Conservation (phyloP, 208 protist species). For the Trypanosoma melophagium region DNA sequence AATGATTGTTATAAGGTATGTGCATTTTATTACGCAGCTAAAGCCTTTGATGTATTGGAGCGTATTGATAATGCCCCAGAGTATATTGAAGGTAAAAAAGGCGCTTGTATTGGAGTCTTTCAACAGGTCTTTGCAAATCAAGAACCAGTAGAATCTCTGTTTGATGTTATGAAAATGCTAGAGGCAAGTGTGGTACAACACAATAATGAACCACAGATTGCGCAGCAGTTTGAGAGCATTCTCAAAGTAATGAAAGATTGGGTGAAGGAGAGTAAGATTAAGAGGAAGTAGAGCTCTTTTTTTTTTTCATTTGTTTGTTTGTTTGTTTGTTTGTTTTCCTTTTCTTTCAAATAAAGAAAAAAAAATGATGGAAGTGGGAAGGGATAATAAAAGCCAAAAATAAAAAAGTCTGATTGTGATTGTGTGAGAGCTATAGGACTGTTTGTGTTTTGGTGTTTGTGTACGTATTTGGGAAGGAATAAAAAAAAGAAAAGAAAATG, state of each 20-base stretch:
- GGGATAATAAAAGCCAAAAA: neutral
- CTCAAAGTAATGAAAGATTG: slow-evolving; percentile 92
- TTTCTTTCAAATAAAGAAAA: neutral
- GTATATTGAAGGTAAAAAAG: slow-evolving; percentile 96
- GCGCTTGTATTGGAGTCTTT: slow-evolving; percentile 95
- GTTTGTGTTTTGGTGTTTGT: slow-evolving; percentile 11
- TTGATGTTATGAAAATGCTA: slow-evolving; percentile 94
- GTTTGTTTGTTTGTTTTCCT: slow-evolving; percentile 9
- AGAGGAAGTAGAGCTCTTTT: slow-evolving; percentile 38
- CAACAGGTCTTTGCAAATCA: slow-evolving; percentile 94
- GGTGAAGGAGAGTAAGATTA: slow-evolving; percentile 89
- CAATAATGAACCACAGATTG: slow-evolving; percentile 43
- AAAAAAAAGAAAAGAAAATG: neutral
- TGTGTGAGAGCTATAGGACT: neutral
- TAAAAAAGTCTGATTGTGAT: neutral
- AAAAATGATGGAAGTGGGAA: neutral
- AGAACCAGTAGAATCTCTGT: slow-evolving; percentile 79
- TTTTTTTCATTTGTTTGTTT: slow-evolving; percentile 5
- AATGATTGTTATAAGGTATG: slow-evolving; percentile 97
- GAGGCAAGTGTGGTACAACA: slow-evolving; percentile 82
- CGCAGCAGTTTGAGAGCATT: slow-evolving; percentile 86
- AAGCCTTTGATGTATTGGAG: slow-evolving; percentile 97
- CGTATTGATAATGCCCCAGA: slow-evolving; percentile 93
- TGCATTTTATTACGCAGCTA: slow-evolving; percentile 95
- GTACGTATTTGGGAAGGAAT: slow-evolving; percentile 8